phyloP scores from a whole-genome alignment of 192 early-diverging fungal species.

The Piromyces sp. region DNA sequence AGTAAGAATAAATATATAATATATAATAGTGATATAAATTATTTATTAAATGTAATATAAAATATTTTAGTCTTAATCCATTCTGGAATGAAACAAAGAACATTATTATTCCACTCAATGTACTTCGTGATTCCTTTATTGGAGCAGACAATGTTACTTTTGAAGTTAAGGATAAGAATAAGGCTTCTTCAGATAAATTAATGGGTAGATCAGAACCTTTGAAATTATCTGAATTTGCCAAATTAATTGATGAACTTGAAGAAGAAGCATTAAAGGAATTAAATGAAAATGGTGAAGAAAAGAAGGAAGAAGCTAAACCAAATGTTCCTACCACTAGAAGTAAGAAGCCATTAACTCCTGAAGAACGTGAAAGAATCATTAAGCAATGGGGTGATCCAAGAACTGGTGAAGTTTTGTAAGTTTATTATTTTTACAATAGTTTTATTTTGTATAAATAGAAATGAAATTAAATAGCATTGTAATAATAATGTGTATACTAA shows the following conservation, averaged over 20 bases:
- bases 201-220: background rate
- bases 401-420: constrained; percentile 4
- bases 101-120: background rate
- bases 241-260: background rate
- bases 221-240: background rate
- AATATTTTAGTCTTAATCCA: background rate
- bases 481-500: too few species aligned
- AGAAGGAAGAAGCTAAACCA: background rate
- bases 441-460: constrained; percentile 3
- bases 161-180: background rate
- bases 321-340: background rate
- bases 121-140: background rate
- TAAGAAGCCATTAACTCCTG: constrained; percentile 4
- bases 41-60: too few species aligned
- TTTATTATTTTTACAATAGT: constrained; percentile 15
- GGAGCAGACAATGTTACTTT: background rate
- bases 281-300: background rate
- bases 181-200: background rate
- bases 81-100: background rate
- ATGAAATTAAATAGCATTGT: background rate
- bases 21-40: too few species aligned
- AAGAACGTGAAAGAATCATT: constrained; percentile 15
- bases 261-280: background rate
- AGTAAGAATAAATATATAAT: constrained; percentile 6
- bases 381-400: constrained; percentile 27